Percentiles rank a stretch among this genome's conserved stretches.
Evolutionary conservation across 345 rosid species (phyloP).

Genomic region (Eucalyptus cloeziana): DNA sequence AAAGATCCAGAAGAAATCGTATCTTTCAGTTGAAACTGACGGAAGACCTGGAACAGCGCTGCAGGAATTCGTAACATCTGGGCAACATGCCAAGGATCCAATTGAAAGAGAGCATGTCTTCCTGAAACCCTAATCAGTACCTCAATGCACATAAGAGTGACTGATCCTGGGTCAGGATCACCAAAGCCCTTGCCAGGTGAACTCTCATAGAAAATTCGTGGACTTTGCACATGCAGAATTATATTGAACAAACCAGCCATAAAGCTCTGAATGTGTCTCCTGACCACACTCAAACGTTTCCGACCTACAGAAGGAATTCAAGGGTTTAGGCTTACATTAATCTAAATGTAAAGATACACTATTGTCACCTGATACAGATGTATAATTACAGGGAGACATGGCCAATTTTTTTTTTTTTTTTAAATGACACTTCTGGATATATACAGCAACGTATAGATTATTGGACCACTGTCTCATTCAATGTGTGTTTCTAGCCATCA

Average conservation of each 20-base stretch:
- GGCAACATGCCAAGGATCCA: constrained; percentile 70
- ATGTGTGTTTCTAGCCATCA: background rate
- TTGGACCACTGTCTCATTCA: background rate
- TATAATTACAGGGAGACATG: background rate
- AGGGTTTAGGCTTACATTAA: background rate
- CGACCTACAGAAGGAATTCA: constrained; percentile 40
- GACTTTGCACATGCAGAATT: constrained; percentile 71
- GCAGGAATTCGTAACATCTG: constrained; percentile 65
- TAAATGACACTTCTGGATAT: background rate
- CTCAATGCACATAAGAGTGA: constrained; percentile 83
- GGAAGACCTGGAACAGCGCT: constrained; percentile 47
- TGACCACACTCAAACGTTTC: constrained; percentile 46
- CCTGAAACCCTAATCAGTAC: constrained; percentile 72
- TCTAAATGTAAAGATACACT: background rate
- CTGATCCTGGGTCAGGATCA: constrained; percentile 74
- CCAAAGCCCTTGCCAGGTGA: constrained; percentile 1
- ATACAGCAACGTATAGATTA: background rate
- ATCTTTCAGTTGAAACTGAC: constrained; percentile 15
- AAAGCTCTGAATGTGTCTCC: constrained; percentile 49
- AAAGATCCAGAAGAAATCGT: constrained; percentile 3
- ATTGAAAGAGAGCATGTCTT: constrained; percentile 47
- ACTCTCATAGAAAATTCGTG: constrained; percentile 33
- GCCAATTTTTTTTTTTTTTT: background rate
- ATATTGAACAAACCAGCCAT: constrained; percentile 63
- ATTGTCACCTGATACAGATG: background rate